Base-by-base conservation (phyloP, 208 protist species). In the Trypanosoma rangeli region DNA sequence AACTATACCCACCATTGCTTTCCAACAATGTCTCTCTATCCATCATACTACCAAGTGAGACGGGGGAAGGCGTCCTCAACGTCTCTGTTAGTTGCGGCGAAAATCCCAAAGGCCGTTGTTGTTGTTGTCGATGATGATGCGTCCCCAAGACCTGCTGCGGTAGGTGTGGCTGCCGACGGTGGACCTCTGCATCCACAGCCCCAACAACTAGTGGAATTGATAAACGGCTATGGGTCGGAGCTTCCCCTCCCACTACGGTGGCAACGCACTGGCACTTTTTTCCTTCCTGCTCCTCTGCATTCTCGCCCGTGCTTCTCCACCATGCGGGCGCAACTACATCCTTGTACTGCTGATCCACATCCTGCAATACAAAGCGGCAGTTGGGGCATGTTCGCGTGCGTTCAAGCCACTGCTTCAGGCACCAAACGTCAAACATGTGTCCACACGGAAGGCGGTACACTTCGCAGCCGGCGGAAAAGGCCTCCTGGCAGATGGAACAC, bases 361-460 rank as follows among this genome's bases (percentile, higher is more conserved):
- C 58, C 33, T 78, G 67, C 35, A 89, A 55, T 8, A 58, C 46
- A 53, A 78, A 62, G 16, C 83, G 80, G 68, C 86, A 92, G 69
- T 87, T 85, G 0, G 86, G 86, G 62, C 86, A 92, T 4, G 80
- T 74, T 28, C 68, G 55, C 5, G 76, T 84, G 33, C 60, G 64
- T 18, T 33, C 49, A n/a, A 92, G 64, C 84, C 83, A 89, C 56
- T 73, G 68, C 56, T 78, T n/a, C 35, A 83, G 56, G 60, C 86
- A 92, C 22, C 26, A 22, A 24, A 74, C 65, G 59, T 85, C 87
- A 63, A 89, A 92, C 53, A 85, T 67, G 66, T 92, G 86, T 16
- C 84, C 76, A 66, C 86, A 92, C 42, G 86, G 86, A 13, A 92
- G 80, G n/a, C 80, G 68, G 44, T 78, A 82, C 20, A 89, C 77